Conservation (phyloP, 345 rosid species). For the Eucalyptus virginea region DNA sequence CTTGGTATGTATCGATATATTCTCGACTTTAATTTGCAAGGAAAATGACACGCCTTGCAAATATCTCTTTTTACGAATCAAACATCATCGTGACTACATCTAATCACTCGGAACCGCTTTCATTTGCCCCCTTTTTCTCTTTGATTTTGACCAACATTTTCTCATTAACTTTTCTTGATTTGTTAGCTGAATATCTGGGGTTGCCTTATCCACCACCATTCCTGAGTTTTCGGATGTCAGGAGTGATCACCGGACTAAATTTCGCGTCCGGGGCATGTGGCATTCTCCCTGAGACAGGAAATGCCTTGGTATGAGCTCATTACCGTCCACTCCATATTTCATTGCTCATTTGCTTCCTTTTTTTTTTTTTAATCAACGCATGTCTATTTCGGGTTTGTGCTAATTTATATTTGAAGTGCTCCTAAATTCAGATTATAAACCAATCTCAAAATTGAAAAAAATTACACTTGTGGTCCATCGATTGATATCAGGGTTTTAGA, state of each 20-base stretch:
- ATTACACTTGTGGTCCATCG: not conserved
- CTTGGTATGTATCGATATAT: slow-evolving; percentile 5
- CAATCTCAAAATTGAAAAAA: not conserved
- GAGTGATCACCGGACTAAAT: slow-evolving; percentile 21
- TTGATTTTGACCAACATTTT: not conserved
- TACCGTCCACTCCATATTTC: not conserved
- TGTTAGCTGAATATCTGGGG: slow-evolving; percentile 29
- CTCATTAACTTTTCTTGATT: not conserved
- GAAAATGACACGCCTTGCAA: not conserved
- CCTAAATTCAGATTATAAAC: not conserved
- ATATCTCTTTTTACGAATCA: not conserved
- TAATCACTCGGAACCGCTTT: not conserved
- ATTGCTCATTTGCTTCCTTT: not conserved
- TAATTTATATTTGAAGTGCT: not conserved
- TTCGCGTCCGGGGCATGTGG: slow-evolving; percentile 47
- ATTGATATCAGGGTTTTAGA: not conserved
- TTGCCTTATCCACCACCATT: slow-evolving; percentile 38
- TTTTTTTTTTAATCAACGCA: too few species aligned
- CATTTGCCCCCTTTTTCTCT: not conserved
- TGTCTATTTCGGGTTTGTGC: too few species aligned
- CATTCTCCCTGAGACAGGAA: slow-evolving; percentile 33
- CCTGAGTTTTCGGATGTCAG: not conserved
- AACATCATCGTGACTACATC: not conserved
- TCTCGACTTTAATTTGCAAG: not conserved
- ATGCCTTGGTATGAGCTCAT: not conserved